Conservation (phyloP, 208 protist species). For the Leptomonas pyrrhocoris region DNA sequence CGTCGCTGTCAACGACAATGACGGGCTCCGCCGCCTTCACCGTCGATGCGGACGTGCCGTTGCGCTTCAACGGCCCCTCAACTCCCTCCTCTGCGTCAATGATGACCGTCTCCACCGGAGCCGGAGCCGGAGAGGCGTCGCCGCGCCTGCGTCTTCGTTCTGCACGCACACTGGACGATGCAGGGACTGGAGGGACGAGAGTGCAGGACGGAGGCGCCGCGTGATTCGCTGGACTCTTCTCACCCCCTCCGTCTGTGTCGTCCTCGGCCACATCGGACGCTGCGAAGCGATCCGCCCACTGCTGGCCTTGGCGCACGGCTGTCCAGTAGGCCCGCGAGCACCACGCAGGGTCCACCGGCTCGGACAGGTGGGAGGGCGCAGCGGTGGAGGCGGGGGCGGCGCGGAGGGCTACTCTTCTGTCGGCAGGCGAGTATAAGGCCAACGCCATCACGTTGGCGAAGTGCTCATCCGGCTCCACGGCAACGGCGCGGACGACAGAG, state of each 20-base stretch:
- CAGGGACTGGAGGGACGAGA: background rate
- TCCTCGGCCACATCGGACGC: background rate
- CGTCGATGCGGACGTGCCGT: background rate
- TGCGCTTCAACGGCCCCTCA: background rate
- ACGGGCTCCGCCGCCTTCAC: background rate
- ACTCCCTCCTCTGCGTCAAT: conserved; percentile 7
- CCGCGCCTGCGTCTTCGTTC: conserved; percentile 2
- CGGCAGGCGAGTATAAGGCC: conserved; percentile 13
- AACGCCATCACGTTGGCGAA: conserved; percentile 28
- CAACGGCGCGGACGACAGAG: conserved; percentile 1
- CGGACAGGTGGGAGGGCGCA: background rate
- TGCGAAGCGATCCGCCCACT: conserved; percentile 3
- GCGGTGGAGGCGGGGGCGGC: conserved; percentile 8
- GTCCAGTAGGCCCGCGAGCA: conserved; percentile 50
- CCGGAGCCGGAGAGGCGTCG: background rate
- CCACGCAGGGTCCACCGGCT: conserved; percentile 13
- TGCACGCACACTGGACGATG: too few species aligned
- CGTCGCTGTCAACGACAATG: conserved; percentile 17
- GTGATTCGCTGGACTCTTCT: background rate
- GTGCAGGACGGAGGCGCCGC: background rate
- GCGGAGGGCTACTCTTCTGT: background rate
- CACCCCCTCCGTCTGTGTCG: background rate
- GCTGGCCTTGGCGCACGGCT: conserved; percentile 39
- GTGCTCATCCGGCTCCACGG: conserved; percentile 4
- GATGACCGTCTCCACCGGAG: background rate